These are phyloP conservation scores for Passalora sequoiae DNA, from an alignment of 2,329 filamentous ascomycete genomes.

Conservation along the genomic window DNA sequence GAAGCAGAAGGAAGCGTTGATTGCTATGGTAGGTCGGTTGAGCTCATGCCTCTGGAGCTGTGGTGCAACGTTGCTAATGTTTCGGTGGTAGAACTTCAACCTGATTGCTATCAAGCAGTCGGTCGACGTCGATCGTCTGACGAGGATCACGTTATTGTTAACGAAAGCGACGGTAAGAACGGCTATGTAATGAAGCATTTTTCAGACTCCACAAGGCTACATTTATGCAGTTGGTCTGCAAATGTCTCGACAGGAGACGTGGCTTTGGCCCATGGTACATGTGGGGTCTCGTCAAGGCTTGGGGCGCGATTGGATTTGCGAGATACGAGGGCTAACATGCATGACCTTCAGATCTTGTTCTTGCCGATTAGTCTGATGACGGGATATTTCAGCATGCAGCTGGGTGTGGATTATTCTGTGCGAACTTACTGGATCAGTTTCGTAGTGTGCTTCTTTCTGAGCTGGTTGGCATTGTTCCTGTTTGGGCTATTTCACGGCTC, in stretches of 20 bases:
- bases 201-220: too few relatives aligned
- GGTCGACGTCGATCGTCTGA: slow-evolving; percentile 64
- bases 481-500: slow-evolving; percentile 52
- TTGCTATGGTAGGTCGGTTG: slow-evolving; percentile 60
- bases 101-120: slow-evolving; percentile 72
- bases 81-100: slow-evolving; percentile 61
- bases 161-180: slow-evolving; percentile 70
- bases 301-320: too few relatives aligned
- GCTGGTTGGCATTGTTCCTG: slow-evolving; percentile 53
- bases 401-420: slow-evolving; percentile 58
- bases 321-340: too few relatives aligned
- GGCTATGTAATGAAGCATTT: too few relatives aligned
- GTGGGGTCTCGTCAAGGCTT: too few relatives aligned
- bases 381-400: slow-evolving; percentile 65
- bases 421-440: slow-evolving; percentile 65
- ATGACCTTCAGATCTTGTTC: too few relatives aligned
- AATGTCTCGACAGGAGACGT: too few relatives aligned
- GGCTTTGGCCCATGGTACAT: too few relatives aligned
- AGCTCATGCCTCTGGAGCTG: too few relatives aligned
- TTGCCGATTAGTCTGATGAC: slow-evolving; percentile 71
- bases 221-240: too few relatives aligned
- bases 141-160: slow-evolving; percentile 64
- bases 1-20: slow-evolving; percentile 65
- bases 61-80: too few relatives aligned
- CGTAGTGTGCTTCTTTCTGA: slow-evolving; percentile 56